Percentiles rank a stretch among this genome's conserved stretches.
These are phyloP conservation scores for Rubia balearica DNA, from an alignment of 305 asterid species.

Conservation along the genomic window DNA sequence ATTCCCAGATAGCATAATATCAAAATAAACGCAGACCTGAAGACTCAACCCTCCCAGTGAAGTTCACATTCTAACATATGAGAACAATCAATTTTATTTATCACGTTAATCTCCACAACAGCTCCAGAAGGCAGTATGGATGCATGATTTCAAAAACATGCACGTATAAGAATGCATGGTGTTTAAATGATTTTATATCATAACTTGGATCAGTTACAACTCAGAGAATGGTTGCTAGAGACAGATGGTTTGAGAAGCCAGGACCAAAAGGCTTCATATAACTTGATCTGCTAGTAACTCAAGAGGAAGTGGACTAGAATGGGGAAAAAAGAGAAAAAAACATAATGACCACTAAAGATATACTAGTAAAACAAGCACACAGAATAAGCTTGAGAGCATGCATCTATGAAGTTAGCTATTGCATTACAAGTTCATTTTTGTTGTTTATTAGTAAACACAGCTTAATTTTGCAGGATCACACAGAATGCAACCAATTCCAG, in stretches of 20 bases:
- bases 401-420: background rate
- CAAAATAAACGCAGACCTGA: background rate
- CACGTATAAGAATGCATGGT: background rate
- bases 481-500: background rate
- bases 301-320: background rate
- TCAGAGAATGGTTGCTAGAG: background rate
- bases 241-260: background rate
- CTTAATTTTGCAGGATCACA: background rate
- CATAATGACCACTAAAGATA: background rate
- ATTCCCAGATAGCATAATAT: background rate
- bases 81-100: background rate
- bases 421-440: background rate
- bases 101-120: background rate
- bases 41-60: background rate
- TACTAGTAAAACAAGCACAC: background rate
- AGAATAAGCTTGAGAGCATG: background rate
- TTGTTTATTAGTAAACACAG: background rate
- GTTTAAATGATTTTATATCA: background rate
- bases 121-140: background rate
- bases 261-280: background rate
- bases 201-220: background rate
- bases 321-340: background rate
- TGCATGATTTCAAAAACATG: background rate
- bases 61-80: background rate
- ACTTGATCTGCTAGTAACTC: background rate